Conservation (phyloP, 2,329 filamentous ascomycete species). For the Nigrograna mackinnonii region DNA sequence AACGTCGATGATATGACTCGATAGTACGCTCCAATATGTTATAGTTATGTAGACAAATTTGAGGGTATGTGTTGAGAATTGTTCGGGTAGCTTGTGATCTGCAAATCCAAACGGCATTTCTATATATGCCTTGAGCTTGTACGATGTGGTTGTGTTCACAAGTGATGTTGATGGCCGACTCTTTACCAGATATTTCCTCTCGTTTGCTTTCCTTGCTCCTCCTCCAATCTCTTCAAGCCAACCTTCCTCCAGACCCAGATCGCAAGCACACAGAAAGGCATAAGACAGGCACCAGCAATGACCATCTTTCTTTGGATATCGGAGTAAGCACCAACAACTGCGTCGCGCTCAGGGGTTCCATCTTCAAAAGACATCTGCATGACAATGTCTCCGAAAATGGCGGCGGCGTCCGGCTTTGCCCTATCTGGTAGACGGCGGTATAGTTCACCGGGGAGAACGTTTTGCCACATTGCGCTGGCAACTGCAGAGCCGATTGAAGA, state of each 20-base stretch:
- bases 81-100: not conserved
- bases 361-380: slow-evolving; percentile 40
- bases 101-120: not conserved
- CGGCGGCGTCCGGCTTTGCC: slow-evolving; percentile 35
- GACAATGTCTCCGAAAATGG: not conserved
- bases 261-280: slow-evolving; percentile 14
- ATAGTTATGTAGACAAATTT: not conserved
- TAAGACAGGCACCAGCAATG: slow-evolving; percentile 44
- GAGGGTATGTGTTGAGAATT: not conserved
- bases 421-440: slow-evolving; percentile 39
- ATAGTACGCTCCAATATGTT: no score
- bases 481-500: not conserved
- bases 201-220: no score
- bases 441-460: slow-evolving; percentile 48
- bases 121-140: no score
- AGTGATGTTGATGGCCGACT: no score
- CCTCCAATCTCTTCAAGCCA: slow-evolving; percentile 13
- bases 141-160: no score
- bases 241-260: slow-evolving; percentile 18
- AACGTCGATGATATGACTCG: no score
- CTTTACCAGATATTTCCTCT: slow-evolving; percentile 18
- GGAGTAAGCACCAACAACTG: slow-evolving; percentile 47
- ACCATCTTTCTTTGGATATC: slow-evolving; percentile 50
- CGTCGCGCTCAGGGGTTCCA: slow-evolving; percentile 47
- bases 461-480: not conserved